Evolutionary conservation across 2,329 filamentous ascomycete genomes (phyloP).

Genomic region (Aspergillus fumigatiaffinis): DNA sequence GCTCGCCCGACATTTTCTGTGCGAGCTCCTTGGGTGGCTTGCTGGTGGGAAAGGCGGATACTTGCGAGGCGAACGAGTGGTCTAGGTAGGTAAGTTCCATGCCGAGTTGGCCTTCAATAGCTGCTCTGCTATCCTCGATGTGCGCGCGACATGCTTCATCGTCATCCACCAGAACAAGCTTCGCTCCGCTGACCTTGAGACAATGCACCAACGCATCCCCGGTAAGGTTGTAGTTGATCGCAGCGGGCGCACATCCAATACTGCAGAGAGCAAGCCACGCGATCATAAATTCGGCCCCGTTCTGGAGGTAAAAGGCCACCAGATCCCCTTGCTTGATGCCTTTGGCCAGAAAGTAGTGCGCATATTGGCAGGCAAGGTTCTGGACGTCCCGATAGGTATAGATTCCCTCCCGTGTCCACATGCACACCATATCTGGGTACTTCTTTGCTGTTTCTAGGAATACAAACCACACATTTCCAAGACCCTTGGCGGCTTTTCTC

Average conservation of each 20-base stretch:
- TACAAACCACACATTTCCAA: constrained; percentile 61
- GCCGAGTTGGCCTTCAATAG: constrained; percentile 53
- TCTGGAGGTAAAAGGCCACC: constrained; percentile 64
- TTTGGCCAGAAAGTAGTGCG: constrained; percentile 56
- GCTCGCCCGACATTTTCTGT: constrained; percentile 47
- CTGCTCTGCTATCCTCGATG: constrained; percentile 49
- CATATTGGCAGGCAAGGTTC: constrained; percentile 57
- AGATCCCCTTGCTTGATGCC: constrained; percentile 59
- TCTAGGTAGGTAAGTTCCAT: constrained; percentile 57
- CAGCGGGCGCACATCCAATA: constrained; percentile 64
- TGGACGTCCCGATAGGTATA: constrained; percentile 59
- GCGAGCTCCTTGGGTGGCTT: constrained; percentile 56
- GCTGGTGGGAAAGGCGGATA: constrained; percentile 46
- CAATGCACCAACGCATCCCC: constrained; percentile 64
- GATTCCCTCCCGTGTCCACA: constrained; percentile 63
- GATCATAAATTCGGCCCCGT: constrained; percentile 64
- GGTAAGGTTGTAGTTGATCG: constrained; percentile 67
- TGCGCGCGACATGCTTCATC: constrained; percentile 52
- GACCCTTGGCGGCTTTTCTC: constrained; percentile 46
- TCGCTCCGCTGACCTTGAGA: constrained; percentile 54
- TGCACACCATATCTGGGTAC: constrained; percentile 53
- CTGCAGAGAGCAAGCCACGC: constrained; percentile 62
- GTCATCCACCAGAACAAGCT: constrained; percentile 57
- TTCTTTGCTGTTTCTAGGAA: constrained; percentile 56
- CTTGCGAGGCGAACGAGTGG: constrained; percentile 44